Evolutionary conservation across 257 asterid species (phyloP), one percentile per base, ranked within the genome.

Genomic region (Capsicum baccatum): DNA sequence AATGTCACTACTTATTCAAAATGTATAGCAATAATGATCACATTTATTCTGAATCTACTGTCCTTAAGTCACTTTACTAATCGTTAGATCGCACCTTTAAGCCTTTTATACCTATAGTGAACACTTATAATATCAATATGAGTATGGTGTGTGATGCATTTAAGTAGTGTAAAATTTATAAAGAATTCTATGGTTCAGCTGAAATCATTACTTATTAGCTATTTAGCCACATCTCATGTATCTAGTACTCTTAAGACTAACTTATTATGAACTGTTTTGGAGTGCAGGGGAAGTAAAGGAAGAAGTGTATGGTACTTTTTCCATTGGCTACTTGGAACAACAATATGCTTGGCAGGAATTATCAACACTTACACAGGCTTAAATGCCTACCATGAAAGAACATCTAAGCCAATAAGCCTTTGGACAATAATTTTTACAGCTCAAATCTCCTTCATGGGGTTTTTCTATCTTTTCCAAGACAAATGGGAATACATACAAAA

Each of bases 241-340:
- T 50, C 55, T 50, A 50, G 55, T 50, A 9, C 55, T 50, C 55
- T 8, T 3, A 3, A 35, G n/a, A 35, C 73, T 35, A 67, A 67
- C 74, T 4, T 7, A 68, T 5, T 66, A 66, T 66, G 2, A 66
- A 66, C 48, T 66, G 5, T 58, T 50, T 59, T 4, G n/a, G 19
- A 14, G 5, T 83, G 47, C 90, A 95, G 97, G 91, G 95, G 95
- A 70, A 86, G 87, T 11, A 93, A 80, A 87, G 66, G 83, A 3
- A 91, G 98, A 84, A 86, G 88, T 14, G 78, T 87, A 5, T 94
- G 97, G 97, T 95, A 91, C 83, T 74, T 95, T 6, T 73, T 86
- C 82, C 99, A 94, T 85, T 94, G 98, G 97, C 84, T 94, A 63
- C 87, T 92, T 17, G 98, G 99, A 44, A 94, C 97, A 84, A 83